phyloP scores from a whole-genome alignment of 352 stramenopile species.

The Elongisporangium undulatum region DNA sequence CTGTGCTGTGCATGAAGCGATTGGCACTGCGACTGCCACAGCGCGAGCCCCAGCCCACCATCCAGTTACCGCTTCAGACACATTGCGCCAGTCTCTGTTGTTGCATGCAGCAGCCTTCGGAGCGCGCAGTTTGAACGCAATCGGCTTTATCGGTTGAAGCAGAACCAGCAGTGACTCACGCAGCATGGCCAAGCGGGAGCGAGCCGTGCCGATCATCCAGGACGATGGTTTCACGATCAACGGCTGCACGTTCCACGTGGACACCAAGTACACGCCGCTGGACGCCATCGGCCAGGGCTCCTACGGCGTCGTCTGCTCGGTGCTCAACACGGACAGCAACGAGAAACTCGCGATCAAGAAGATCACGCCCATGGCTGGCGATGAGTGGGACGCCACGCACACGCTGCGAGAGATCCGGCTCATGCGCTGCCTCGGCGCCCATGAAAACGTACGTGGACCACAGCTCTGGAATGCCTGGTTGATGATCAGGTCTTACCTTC shows the following conservation, averaged over 20 bases:
- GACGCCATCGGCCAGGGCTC: conserved; percentile 91
- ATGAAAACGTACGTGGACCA: conserved; percentile 80
- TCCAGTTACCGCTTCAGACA: neutral
- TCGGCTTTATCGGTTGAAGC: too few relatives aligned
- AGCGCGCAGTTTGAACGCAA: neutral
- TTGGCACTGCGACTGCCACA: too few relatives aligned
- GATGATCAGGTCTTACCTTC: too few relatives aligned
- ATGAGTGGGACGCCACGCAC: conserved; percentile 88
- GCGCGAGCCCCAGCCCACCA: neutral
- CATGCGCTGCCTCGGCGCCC: conserved; percentile 83
- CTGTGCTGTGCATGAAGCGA: too few relatives aligned
- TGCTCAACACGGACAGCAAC: conserved; percentile 68
- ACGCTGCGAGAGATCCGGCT: conserved; percentile 89
- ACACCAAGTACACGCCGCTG: conserved; percentile 75
- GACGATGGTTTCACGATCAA: conserved; percentile 84
- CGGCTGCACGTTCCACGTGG: conserved; percentile 77
- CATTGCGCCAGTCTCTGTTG: too few relatives aligned
- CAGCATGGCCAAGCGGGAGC: conserved; percentile 59
- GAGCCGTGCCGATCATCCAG: conserved; percentile 47
- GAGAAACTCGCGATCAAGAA: conserved; percentile 92
- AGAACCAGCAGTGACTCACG: neutral
- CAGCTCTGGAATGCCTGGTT: too few relatives aligned
- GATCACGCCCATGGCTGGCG: conserved; percentile 88
- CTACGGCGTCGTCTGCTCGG: conserved; percentile 92
- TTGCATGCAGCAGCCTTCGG: neutral